These are phyloP conservation scores for Cronartium quercuum DNA, from an alignment of 1,284 basidiomycete species.

Conservation along the genomic window DNA sequence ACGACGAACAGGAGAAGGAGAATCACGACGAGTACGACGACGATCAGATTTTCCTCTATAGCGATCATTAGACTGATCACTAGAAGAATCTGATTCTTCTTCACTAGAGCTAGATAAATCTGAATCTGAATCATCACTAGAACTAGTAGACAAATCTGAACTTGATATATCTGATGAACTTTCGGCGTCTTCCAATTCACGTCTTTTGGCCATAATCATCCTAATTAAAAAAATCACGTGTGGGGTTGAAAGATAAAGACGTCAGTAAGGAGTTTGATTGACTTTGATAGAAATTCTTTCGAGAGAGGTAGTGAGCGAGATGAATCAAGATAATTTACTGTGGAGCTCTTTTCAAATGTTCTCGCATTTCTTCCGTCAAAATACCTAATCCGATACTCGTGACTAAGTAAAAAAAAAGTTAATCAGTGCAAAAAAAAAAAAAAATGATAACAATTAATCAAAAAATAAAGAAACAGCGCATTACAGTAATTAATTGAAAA, in stretches of 20 bases:
- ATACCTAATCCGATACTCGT: conserved; percentile 86
- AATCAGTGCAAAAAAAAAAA: background rate
- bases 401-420: conserved; percentile 3
- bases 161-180: conserved; percentile 6
- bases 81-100: background rate
- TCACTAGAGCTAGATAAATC: conserved; percentile 10
- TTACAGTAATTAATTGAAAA: conserved; percentile 90
- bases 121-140: conserved; percentile 6
- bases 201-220: conserved; percentile 29
- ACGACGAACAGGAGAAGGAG: background rate
- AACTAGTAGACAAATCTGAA: conserved; percentile 9
- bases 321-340: conserved; percentile 9
- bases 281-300: too few species aligned
- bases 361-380: conserved; percentile 92
- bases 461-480: background rate
- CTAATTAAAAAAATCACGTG: too few species aligned
- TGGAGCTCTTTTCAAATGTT: conserved; percentile 61
- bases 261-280: background rate
- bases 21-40: background rate
- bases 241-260: background rate
- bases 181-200: conserved; percentile 29
- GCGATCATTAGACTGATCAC: background rate
- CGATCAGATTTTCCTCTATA: too few species aligned
- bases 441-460: conserved; percentile 46
- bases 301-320: background rate